Percentiles rank a stretch among this genome's conserved stretches.
Conservation (phyloP, 495 filamentous ascomycete species). For the Talaromyces stipitatus region DNA sequence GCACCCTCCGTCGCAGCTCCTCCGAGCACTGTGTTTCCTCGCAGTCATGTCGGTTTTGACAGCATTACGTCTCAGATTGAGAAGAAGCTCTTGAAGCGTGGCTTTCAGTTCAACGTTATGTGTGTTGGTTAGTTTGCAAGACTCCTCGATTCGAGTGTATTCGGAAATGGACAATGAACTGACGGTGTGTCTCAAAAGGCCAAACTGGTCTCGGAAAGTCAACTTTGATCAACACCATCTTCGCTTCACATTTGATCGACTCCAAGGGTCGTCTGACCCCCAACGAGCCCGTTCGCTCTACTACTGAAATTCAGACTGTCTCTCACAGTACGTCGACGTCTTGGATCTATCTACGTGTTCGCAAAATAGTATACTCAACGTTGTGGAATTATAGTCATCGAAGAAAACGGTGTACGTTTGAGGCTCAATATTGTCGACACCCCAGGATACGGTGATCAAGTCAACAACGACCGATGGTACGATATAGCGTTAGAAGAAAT, state of each 20-base stretch:
- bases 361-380: not conserved
- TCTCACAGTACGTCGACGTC: constrained; percentile 63
- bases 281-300: constrained; percentile 85
- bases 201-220: constrained; percentile 99
- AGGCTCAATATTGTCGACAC: constrained; percentile 76
- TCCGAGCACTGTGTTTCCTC: constrained; percentile 67
- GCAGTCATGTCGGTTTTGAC: constrained; percentile 98
- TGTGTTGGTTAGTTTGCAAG: constrained; percentile 83
- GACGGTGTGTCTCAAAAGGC: constrained; percentile 30
- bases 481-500: not conserved
- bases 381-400: constrained; percentile 60
- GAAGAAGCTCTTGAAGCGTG: constrained; percentile 98
- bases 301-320: constrained; percentile 95
- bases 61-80: constrained; percentile 98
- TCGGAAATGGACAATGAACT: not conserved
- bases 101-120: constrained; percentile 99
- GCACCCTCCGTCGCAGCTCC: constrained; percentile 40
- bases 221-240: constrained; percentile 99
- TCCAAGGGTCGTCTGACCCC: constrained; percentile 91
- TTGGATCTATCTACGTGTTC: not conserved
- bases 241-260: constrained; percentile 98
- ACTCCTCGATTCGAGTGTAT: not conserved
- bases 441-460: constrained; percentile 72
- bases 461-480: constrained; percentile 76
- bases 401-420: constrained; percentile 85